Conservation (phyloP, 2,329 filamentous ascomycete genomes). For the Aspergillus novoparasiticus region DNA sequence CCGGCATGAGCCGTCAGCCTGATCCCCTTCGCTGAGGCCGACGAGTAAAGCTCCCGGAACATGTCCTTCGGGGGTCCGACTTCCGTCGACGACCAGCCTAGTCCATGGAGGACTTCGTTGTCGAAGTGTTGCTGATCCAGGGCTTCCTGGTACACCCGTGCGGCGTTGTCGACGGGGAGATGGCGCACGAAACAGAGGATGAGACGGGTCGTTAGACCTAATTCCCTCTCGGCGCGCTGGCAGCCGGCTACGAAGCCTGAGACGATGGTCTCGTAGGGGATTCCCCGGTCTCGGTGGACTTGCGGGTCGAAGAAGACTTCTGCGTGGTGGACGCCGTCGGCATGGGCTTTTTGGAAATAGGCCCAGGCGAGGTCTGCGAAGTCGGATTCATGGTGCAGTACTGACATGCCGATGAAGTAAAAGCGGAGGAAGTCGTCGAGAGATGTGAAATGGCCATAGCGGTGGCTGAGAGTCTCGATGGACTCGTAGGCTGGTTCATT, state of each 20-base stretch:
- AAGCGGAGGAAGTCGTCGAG: constrained; percentile 78
- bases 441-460: constrained; percentile 69
- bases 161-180: constrained; percentile 62
- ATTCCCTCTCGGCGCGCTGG: constrained; percentile 60
- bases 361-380: constrained; percentile 72
- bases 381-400: constrained; percentile 66
- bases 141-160: constrained; percentile 44
- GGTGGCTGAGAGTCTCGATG: constrained; percentile 58
- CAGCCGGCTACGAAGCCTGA: constrained; percentile 64
- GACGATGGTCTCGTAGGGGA: constrained; percentile 66
- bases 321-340: constrained; percentile 69
- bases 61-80: constrained; percentile 57
- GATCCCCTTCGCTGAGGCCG: constrained; percentile 56
- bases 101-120: constrained; percentile 59
- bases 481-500: constrained; percentile 66
- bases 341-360: constrained; percentile 68
- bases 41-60: constrained; percentile 64
- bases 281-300: constrained; percentile 66
- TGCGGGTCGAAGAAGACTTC: constrained; percentile 84
- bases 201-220: constrained; percentile 66
- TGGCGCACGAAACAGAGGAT: constrained; percentile 75
- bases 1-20: constrained; percentile 73
- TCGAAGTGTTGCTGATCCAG: constrained; percentile 44
- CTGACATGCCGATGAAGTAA: constrained; percentile 76
- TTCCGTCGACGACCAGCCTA: constrained; percentile 69